Percentiles rank a stretch among this genome's conserved stretches.
These are phyloP conservation scores for Dacryopinax spathularia DNA, from an alignment of 768 basidiomycete species.

Conservation along the genomic window DNA sequence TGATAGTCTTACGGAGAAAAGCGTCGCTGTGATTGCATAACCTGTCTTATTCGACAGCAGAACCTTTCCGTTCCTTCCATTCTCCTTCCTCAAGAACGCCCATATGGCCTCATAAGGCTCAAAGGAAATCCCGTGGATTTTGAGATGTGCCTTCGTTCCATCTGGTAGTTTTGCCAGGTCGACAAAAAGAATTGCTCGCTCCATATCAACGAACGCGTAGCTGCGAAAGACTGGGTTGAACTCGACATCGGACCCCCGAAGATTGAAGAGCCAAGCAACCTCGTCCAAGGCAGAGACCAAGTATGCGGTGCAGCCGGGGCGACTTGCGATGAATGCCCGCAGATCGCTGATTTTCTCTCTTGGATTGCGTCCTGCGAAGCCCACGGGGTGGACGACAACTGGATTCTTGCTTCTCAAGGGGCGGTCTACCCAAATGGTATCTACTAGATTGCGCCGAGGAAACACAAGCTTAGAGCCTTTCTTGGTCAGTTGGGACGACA, in stretches of 20 bases:
- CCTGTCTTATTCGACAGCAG: slow-evolving; percentile 5
- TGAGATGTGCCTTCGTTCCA: slow-evolving; percentile 45
- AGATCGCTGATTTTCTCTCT: slow-evolving; percentile 54
- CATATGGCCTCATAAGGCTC: slow-evolving; percentile 65
- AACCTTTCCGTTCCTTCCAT: slow-evolving; percentile 70
- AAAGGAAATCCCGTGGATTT: slow-evolving; percentile 40
- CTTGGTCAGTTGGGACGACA: slow-evolving; percentile 41
- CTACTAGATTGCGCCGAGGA: slow-evolving; percentile 71
- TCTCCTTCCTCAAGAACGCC: slow-evolving; percentile 56
- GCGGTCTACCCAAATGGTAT: slow-evolving; percentile 67
- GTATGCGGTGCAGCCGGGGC: slow-evolving; percentile 49
- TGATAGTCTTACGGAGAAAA: background rate
- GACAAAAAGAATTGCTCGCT: slow-evolving; percentile 54
- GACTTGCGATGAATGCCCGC: slow-evolving; percentile 48
- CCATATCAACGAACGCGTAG: slow-evolving; percentile 60
- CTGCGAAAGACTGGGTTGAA: slow-evolving; percentile 86
- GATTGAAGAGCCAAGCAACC: slow-evolving; percentile 79
- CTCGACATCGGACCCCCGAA: slow-evolving; percentile 80
- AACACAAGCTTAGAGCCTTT: slow-evolving; percentile 56
- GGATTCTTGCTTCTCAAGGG: slow-evolving; percentile 51
- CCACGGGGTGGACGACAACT: slow-evolving; percentile 52
- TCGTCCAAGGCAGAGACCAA: slow-evolving; percentile 36
- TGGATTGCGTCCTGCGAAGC: slow-evolving; percentile 37
- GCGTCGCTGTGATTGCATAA: background rate
- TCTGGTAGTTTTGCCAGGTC: slow-evolving; percentile 50